Conservation (phyloP, 305 asterid genomes). For the Andrographis paniculata region DNA sequence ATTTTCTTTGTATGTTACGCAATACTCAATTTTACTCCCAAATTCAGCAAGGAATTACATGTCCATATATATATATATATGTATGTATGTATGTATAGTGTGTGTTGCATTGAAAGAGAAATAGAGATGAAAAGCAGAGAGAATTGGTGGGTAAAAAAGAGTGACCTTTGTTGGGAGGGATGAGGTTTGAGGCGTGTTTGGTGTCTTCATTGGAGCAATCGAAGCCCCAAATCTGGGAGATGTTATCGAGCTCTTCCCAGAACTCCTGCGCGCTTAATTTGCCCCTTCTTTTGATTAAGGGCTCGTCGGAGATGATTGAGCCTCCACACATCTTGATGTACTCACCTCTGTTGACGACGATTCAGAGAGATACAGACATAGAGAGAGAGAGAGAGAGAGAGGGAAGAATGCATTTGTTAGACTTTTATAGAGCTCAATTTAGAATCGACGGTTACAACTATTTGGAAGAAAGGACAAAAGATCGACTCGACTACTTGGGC, state of each 20-base stretch:
- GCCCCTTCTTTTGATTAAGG: constrained; percentile 30
- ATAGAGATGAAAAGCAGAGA: not conserved
- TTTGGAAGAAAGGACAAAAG: constrained; percentile 16
- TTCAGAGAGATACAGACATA: constrained; percentile 17
- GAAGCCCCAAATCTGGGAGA: constrained; percentile 54
- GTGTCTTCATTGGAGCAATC: constrained; percentile 22
- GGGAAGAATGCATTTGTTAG: not conserved
- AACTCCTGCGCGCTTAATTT: constrained; percentile 38
- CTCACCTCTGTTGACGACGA: no score
- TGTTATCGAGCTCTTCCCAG: constrained; percentile 55
- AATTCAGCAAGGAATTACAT: no score
- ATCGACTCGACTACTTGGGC: no score
- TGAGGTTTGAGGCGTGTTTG: constrained; percentile 6
- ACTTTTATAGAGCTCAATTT: constrained; percentile 23
- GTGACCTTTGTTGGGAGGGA: constrained; percentile 32
- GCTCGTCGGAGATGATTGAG: constrained; percentile 56
- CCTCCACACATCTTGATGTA: constrained; percentile 89
- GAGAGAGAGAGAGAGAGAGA: constrained; percentile 11
- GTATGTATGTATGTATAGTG: no score
- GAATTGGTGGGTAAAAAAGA: not conserved
- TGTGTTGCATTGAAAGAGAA: no score
- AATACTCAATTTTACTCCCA: no score
- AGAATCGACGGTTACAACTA: constrained; percentile 26
- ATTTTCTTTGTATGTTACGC: no score
- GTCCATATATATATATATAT: no score